Conservation (phyloP, 768 basidiomycete genomes). For the Boletus rubescentipes region DNA sequence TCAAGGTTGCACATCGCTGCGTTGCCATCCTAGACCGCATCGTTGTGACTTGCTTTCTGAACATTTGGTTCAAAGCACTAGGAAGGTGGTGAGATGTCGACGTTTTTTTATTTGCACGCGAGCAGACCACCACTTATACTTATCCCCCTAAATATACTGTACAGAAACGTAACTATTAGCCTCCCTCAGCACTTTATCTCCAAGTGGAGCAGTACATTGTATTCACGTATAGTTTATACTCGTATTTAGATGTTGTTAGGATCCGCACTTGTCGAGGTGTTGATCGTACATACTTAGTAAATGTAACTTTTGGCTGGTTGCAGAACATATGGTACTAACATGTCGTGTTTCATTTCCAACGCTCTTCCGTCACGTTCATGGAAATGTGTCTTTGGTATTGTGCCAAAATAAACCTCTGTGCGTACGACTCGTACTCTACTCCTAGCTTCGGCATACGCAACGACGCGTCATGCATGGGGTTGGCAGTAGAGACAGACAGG, state of each 20-base stretch:
- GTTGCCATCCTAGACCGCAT: slow-evolving; percentile 47
- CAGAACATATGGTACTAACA: neutral
- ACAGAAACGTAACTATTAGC: slow-evolving; percentile 3
- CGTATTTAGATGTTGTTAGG: slow-evolving; percentile 9
- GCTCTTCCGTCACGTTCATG: neutral
- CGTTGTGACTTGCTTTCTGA: slow-evolving; percentile 53
- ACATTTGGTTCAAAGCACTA: slow-evolving; percentile 47
- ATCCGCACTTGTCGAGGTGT: neutral
- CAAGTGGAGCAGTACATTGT: slow-evolving; percentile 9
- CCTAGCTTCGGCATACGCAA: neutral
- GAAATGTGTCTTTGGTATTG: neutral
- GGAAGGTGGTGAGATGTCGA: slow-evolving; percentile 40
- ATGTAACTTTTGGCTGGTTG: neutral
- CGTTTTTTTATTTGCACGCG: neutral
- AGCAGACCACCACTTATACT: neutral
- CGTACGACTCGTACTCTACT: neutral
- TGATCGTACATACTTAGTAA: neutral
- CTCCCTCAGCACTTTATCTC: neutral
- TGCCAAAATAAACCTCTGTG: neutral
- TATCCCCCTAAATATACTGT: slow-evolving; percentile 3
- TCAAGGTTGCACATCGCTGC: slow-evolving; percentile 42
- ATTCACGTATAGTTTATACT: slow-evolving; percentile 22
- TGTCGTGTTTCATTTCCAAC: neutral
- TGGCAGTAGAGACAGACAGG: neutral
- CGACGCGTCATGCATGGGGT: neutral